These are phyloP conservation scores for Beauveria caledonica DNA, from an alignment of 2,329 filamentous ascomycete genomes.

Conservation along the genomic window DNA sequence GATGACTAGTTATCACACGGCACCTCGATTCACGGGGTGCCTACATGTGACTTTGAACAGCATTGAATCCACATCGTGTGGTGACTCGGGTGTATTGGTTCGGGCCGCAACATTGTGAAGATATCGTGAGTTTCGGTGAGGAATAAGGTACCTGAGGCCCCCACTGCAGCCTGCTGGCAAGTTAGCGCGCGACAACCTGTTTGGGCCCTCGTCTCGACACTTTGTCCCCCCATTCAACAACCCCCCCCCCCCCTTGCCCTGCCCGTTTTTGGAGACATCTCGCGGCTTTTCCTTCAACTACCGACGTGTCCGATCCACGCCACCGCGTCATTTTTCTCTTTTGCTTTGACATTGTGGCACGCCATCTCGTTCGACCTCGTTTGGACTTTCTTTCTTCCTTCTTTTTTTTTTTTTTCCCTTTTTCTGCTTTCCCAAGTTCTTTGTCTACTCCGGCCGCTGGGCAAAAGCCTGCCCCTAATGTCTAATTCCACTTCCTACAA, in stretches of 20 bases:
- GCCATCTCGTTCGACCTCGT: not conserved
- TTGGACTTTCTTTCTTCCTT: not conserved
- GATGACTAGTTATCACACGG: no score
- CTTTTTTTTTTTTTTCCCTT: not conserved
- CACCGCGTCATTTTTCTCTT: not conserved
- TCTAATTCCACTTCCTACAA: conserved; percentile 60
- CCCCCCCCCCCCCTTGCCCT: no score
- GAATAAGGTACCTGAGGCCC: no score
- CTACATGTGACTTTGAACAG: no score
- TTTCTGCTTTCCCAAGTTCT: not conserved
- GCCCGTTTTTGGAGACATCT: not conserved
- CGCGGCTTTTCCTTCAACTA: not conserved
- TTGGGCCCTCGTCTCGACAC: not conserved
- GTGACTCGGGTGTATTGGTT: no score
- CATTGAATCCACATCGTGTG: no score
- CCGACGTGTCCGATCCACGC: not conserved
- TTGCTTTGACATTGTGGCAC: not conserved
- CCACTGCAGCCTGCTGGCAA: not conserved
- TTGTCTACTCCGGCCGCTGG: conserved; percentile 2
- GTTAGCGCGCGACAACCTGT: not conserved
- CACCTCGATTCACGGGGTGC: no score
- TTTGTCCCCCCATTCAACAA: no score
- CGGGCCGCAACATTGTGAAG: no score
- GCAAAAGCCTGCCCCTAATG: conserved; percentile 19
- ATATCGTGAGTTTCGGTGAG: no score